A percentile compares a stretch with the other conserved stretches of the same genome.
Conservation (phyloP, 2,329 filamentous ascomycete species). For the Pseudogymnoascus sp. region DNA sequence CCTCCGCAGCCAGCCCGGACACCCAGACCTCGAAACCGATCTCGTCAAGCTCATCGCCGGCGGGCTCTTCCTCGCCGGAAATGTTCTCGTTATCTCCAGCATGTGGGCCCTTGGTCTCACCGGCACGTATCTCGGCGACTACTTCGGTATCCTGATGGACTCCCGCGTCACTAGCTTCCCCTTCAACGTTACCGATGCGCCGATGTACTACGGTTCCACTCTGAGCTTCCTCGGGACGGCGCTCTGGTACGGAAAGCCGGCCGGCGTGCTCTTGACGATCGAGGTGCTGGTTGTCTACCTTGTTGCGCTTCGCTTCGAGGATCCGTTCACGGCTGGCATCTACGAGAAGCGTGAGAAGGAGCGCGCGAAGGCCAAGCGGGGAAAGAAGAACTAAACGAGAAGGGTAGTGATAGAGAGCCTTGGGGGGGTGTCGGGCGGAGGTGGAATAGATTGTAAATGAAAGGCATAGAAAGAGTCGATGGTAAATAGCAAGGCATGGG, state of each 20-base stretch:
- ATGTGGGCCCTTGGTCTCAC: constrained; percentile 92
- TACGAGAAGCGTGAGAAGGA: constrained; percentile 75
- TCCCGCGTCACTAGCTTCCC: constrained; percentile 89
- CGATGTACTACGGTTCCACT: constrained; percentile 95
- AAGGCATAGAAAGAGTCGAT: background rate
- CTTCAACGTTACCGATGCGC: constrained; percentile 82
- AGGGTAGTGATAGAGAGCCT: background rate
- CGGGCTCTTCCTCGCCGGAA: constrained; percentile 66
- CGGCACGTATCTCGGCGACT: constrained; percentile 94
- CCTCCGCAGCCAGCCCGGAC: constrained; percentile 66
- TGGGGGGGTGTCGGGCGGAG: too few species aligned
- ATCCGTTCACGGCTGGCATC: constrained; percentile 89
- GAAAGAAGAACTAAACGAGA: constrained; percentile 24
- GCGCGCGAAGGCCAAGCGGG: constrained; percentile 35
- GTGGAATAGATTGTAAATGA: background rate
- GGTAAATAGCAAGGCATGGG: background rate
- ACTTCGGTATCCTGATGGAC: constrained; percentile 98
- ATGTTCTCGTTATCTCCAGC: constrained; percentile 76
- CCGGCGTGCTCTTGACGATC: constrained; percentile 68
- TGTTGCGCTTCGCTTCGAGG: constrained; percentile 77
- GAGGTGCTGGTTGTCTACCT: constrained; percentile 73
- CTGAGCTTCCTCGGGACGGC: constrained; percentile 87
- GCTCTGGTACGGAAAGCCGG: constrained; percentile 77
- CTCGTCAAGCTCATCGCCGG: constrained; percentile 58
- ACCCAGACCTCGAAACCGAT: constrained; percentile 61